Percentiles rank a stretch among this genome's conserved stretches.
Evolutionary conservation across 805 yeast species (phyloP).

Genomic region (Pachysolen tannophilus): DNA sequence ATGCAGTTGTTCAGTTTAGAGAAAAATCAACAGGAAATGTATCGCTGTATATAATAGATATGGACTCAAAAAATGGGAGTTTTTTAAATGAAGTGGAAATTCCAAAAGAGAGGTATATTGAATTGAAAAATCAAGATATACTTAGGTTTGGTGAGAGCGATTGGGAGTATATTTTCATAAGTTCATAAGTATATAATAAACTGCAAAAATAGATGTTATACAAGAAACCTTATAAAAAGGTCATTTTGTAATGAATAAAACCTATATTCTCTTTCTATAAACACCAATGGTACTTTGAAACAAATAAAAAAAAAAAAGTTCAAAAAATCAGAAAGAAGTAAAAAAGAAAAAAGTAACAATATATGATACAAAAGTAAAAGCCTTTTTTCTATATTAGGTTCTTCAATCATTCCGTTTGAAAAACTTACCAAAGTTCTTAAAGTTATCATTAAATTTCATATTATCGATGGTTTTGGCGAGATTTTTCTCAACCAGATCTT

Average conservation of each 20-base stretch:
- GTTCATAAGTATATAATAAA: too few relatives aligned
- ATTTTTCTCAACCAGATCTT: conserved; percentile 33
- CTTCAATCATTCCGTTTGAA: conserved; percentile 29
- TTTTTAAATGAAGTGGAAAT: conserved; percentile 19
- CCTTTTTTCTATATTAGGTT: too few relatives aligned
- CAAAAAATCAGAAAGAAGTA: too few relatives aligned
- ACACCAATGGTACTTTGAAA: too few relatives aligned
- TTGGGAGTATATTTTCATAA: conserved; percentile 17
- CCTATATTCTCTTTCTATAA: too few relatives aligned
- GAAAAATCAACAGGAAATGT: conserved; percentile 1
- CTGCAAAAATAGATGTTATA: too few relatives aligned
- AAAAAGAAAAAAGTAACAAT: too few relatives aligned
- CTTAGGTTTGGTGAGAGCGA: conserved; percentile 20
- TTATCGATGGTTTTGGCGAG: conserved; percentile 38
- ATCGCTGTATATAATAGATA: conserved; percentile 18
- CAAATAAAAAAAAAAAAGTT: too few relatives aligned
- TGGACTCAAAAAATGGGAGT: conserved; percentile 22
- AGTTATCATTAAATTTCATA: conserved; percentile 60
- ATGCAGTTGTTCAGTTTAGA: conserved; percentile 23
- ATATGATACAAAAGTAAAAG: too few relatives aligned
- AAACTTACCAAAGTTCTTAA: conserved; percentile 54
- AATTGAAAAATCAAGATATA: conserved; percentile 18
- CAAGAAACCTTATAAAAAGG: too few relatives aligned
- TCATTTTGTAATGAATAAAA: too few relatives aligned
- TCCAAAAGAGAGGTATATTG: conserved; percentile 18